Base-by-base conservation (phyloP, 495 filamentous ascomycete genomes). In the Lepraria neglecta region DNA sequence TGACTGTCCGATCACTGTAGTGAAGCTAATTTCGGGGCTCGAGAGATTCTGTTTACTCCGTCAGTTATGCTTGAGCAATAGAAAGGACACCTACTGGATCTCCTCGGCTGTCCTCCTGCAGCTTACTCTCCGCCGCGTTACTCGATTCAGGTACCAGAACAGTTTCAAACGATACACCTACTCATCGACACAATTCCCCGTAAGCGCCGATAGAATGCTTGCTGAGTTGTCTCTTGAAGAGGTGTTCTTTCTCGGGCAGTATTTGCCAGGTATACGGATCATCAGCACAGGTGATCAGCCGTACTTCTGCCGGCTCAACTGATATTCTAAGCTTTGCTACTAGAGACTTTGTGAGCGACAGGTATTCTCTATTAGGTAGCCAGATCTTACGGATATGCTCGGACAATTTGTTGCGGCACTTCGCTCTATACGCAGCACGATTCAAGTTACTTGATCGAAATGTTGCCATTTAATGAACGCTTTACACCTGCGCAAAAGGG, bases 261-360 rank as follows among this genome's bases (percentile, higher is more conserved):
- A 19, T 58, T 52, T 42, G 30, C 54, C 61, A 63, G 28, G 17
- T 42, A 56, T 63, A 58, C 14, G 43, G 54, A 44, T 63, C 28
- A 59, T 52, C 30, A 44, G 3, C 27, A 58, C 54, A 58, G 27
- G 53, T 52, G 19, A 56, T 60, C 43, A 63, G 61, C 53, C 44
- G 61, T 56, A 63, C 61, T 59, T 63, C 43, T 52, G 61, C 54
- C 6, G 54, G 52, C 53, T 63, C 61, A 52, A 63, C 51, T 40
- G 44, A 63, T 54, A 63, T 63, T 58, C 54, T 43, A 63, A 63
- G 61, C 45, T 63, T 56, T 0, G 44, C 42, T 27, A 57, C 61
- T 63, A 35, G 7, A 15, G 21, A 27, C 24, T 30, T 33, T 38
- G 27, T 58, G 12, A 63, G 54, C 52, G 35, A 0, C 46, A 11